Conservation (phyloP, 108 stramenopile species). For the Cyclotella atomus region DNA sequence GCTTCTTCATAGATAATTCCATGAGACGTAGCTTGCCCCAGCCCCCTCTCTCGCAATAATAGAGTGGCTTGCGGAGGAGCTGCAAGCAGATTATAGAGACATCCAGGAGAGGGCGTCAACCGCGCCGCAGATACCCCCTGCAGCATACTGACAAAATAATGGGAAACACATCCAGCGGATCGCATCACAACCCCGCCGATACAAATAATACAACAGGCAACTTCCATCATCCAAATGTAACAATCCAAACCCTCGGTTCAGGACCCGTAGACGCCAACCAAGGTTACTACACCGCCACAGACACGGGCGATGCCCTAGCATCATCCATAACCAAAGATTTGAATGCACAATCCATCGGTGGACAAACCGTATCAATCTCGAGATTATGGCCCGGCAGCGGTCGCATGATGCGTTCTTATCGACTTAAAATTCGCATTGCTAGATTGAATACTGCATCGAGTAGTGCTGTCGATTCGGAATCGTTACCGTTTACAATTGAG, state of each 20-base stretch:
- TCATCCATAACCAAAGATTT: slow-evolving; percentile 38
- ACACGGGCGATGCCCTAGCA: slow-evolving; percentile 29
- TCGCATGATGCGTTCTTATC: slow-evolving; percentile 82
- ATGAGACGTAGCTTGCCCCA: no score
- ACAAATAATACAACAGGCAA: neutral
- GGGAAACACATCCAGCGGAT: neutral
- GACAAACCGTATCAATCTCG: slow-evolving; percentile 22
- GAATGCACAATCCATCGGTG: slow-evolving; percentile 25
- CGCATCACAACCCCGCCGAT: neutral
- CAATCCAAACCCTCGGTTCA: slow-evolving; percentile 21
- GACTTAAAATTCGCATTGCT: slow-evolving; percentile 53
- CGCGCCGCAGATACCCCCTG: no score
- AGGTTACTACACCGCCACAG: neutral
- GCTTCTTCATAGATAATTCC: no score
- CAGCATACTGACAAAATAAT: no score
- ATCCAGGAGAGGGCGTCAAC: no score
- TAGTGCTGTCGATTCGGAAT: slow-evolving; percentile 2
- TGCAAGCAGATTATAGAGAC: no score
- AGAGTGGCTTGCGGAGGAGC: no score
- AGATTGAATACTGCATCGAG: slow-evolving; percentile 38
- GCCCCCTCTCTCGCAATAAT: no score
- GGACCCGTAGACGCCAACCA: neutral
- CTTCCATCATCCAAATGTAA: neutral
- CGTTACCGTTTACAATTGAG: slow-evolving; percentile 32
- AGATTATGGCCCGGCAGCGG: slow-evolving; percentile 70